Conservation (phyloP, 2,329 filamentous ascomycete genomes). For the Podosphaera fusca region DNA sequence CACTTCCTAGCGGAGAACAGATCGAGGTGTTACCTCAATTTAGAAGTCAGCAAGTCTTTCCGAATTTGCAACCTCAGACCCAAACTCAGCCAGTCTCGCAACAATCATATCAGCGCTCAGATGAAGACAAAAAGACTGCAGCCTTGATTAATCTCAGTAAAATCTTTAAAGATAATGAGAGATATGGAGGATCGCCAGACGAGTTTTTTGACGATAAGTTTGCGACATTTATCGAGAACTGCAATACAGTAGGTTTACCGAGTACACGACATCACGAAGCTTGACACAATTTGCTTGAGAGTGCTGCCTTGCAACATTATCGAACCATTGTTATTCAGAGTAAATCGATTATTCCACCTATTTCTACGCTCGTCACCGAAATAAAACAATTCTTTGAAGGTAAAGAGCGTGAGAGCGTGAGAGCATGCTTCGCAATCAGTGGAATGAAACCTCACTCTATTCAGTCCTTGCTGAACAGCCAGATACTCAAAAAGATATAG, state of each 20-base stretch:
- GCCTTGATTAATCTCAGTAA: not conserved
- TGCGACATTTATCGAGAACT: not conserved
- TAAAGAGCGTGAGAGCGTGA: not conserved
- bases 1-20: not conserved
- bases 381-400: not conserved
- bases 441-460: not conserved
- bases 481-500: not conserved
- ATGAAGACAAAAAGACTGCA: not conserved
- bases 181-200: not conserved
- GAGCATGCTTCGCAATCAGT: not conserved
- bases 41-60: not conserved
- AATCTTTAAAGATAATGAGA: not conserved
- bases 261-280: not conserved
- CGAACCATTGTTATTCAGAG: not conserved
- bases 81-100: not conserved
- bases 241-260: not conserved
- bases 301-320: not conserved
- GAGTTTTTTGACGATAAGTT: not conserved
- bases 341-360: not conserved
- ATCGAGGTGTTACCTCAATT: not conserved
- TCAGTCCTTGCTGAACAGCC: not conserved
- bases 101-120: not conserved
- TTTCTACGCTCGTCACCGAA: not conserved
- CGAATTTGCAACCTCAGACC: slow-evolving; percentile 11
- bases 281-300: not conserved